A percentile compares a stretch with the other conserved stretches of the same genome.
Conservation (phyloP, 495 filamentous ascomycete species). For the Neurospora sp. region DNA sequence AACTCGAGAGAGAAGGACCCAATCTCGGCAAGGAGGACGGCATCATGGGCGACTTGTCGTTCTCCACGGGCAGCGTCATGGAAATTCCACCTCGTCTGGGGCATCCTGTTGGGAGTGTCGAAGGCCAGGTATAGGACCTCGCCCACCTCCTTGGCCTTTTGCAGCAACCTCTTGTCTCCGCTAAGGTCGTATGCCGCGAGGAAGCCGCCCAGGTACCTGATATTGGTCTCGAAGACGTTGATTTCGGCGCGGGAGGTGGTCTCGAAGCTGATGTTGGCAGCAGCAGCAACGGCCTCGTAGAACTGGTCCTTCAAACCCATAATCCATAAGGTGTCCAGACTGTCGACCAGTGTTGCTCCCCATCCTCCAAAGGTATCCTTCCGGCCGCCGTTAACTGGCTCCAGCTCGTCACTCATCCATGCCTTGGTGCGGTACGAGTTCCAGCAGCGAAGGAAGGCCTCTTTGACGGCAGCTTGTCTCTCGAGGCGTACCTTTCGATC, state of each 20-base stretch:
- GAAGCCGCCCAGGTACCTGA: slow-evolving; percentile 70
- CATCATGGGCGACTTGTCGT: slow-evolving; percentile 22
- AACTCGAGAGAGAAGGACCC: slow-evolving; percentile 78
- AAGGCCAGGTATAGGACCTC: slow-evolving; percentile 80
- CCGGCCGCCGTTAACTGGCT: slow-evolving; percentile 45
- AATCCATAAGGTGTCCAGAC: slow-evolving; percentile 89
- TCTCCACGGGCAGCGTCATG: slow-evolving; percentile 21
- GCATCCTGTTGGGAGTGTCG: slow-evolving; percentile 90
- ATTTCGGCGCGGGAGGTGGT: slow-evolving; percentile 46
- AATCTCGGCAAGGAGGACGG: slow-evolving; percentile 46
- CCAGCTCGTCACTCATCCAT: slow-evolving; percentile 70
- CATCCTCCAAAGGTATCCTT: slow-evolving; percentile 81
- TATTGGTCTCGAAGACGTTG: slow-evolving; percentile 73
- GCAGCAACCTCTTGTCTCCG: slow-evolving; percentile 55
- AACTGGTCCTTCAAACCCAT: slow-evolving; percentile 90
- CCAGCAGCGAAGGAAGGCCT: slow-evolving; percentile 67
- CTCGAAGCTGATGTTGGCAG: slow-evolving; percentile 75
- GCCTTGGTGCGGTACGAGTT: slow-evolving; percentile 64
- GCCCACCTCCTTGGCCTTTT: slow-evolving; percentile 73
- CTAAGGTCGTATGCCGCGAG: slow-evolving; percentile 68
- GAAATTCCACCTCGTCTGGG: slow-evolving; percentile 56
- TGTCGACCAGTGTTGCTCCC: slow-evolving; percentile 87
- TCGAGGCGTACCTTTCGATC: slow-evolving; percentile 31
- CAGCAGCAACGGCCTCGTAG: slow-evolving; percentile 66
- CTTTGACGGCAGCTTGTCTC: slow-evolving; percentile 43